phyloP scores from a whole-genome alignment of 1,139 yeast genomes.

The Blastobotrys indianensis region DNA sequence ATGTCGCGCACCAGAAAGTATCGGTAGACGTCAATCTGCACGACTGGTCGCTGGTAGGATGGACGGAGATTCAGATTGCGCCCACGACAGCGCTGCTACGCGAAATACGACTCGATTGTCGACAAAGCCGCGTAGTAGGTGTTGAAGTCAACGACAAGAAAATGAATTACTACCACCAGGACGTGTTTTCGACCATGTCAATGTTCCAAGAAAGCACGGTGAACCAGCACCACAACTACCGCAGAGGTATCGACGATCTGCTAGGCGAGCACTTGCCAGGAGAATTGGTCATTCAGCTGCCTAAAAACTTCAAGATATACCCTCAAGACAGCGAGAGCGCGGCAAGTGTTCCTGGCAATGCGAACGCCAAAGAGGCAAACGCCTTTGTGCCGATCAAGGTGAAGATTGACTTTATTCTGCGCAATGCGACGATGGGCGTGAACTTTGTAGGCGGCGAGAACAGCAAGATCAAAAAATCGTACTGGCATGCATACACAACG shows the following conservation, averaged over 20 bases:
- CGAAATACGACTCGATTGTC: constrained; percentile 67
- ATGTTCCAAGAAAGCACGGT: constrained; percentile 41
- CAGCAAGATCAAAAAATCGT: constrained; percentile 33
- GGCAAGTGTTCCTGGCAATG: constrained; percentile 19
- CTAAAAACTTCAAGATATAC: constrained; percentile 56
- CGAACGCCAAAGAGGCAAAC: constrained; percentile 17
- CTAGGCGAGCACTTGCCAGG: constrained; percentile 51
- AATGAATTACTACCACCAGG: constrained; percentile 47
- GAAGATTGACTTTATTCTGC: constrained; percentile 59
- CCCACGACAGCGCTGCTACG: constrained; percentile 61
- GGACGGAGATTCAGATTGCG: constrained; percentile 73
- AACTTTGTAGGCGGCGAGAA: constrained; percentile 56
- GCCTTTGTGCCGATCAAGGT: constrained; percentile 56
- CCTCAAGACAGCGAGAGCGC: constrained; percentile 19
- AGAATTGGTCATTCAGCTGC: constrained; percentile 65
- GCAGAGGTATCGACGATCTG: constrained; percentile 57
- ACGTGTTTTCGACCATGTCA: constrained; percentile 44
- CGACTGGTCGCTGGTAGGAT: constrained; percentile 51
- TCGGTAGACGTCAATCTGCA: constrained; percentile 62
- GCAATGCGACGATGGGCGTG: constrained; percentile 70
- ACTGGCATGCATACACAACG: constrained; percentile 84
- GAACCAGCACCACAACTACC: constrained; percentile 58
- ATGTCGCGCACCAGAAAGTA: constrained; percentile 64
- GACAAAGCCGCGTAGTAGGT: constrained; percentile 62
- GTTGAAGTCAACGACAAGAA: constrained; percentile 58